Base-by-base conservation (phyloP, 192 early-diverging fungal species). In the Linnemannia hyalina region DNA sequence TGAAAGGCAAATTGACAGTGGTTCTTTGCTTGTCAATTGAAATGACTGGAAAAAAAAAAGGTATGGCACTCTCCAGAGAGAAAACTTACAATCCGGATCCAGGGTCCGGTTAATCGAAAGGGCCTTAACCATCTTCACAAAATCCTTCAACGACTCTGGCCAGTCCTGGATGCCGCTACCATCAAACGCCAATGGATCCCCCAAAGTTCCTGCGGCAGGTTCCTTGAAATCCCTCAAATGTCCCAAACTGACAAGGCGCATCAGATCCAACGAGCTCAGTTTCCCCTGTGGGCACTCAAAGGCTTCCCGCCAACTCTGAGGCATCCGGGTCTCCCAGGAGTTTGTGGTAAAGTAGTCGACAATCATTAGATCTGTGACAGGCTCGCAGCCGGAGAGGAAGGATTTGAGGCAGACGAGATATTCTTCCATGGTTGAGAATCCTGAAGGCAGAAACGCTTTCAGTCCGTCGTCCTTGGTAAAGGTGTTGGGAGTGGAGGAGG, bases 301-400 rank as follows among this genome's bases (percentile, higher is more conserved):
- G 18, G 85, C 91, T 32, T 89, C 70, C 18, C 82, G 80, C 91
- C 91, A 92, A 22, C 89, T 83, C 35, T 76, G 65, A 65, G 88
- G 84, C 60, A 92, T 77, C 72, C 83, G 32, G 13, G 86, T 71
- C 5, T 88, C 80, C 89, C 90, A 90, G n/a, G 88, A 89, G 76
- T 90, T 83, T 15, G 82, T 82, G 1, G 91, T 88, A 40, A 90
- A 76, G 54, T 89, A 92, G 65, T 92, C 88, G 18, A 92, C 91
- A 75, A 92, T 89, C 83, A 85, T 85, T 5, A 85, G 75, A 42
- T 80, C 63, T 1, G 74, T 85, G 8, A 85, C n/a, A 8, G 83
- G 78, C 29, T 85, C 83, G 26, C 78, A 85, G 7, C 41, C 18
- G 1, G 41, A 10, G 22, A 85, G 54, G 36, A 85, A 85, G 9